Evolutionary conservation across 2,329 filamentous ascomycete genomes (phyloP), one percentile per base, ranked within the genome.

Genomic region (Pseudogymnoascus sp.): DNA sequence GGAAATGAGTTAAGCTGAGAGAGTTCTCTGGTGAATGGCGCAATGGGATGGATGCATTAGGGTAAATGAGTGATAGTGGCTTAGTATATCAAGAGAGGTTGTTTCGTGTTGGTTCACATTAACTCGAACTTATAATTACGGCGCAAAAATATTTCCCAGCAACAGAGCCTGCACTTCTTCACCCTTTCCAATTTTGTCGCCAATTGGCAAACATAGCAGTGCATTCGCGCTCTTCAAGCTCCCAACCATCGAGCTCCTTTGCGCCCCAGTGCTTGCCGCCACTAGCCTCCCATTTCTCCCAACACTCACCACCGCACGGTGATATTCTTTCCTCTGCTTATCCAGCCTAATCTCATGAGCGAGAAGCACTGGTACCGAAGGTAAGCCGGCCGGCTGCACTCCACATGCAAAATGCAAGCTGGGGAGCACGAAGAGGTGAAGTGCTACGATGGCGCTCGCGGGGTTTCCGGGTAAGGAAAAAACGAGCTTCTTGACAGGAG

Each of bases 401-500:
- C 93, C 95, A 10, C 86, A 82, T 69, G 89, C 81, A 68, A 89
- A 86, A 71, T 96, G 91, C 65, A 99, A 77, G 0, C 90, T 87
- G 0, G 95, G 95, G 10, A 99, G 80, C 8, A 97, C 92, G 75
- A 99, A 97, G 1, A 99, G 83, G 72, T 97, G 90, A 71, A 96
- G 91, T 0, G 93, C 96, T 9, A 97, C 95, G 1, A 97, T 82
- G 0, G 95, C 93, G 2, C 90, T 95, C 1, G 93, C 95, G 0
- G 95, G 95, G 73, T 99, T 99, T 0, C 95, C 95, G 0, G 95
- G 95, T 0, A 99, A 81, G 0, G 91, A 90, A 77, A 99, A 99
- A 68, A 99, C 85, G 64, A 88, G 82, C 72, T 90, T 92, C 1
- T 78, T 78, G 23, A 85, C 75, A 53, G 86, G 82, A 42, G 83